Evolutionary conservation across 768 basidiomycete genomes (phyloP).

Genomic region (Psilocybe azurescens): DNA sequence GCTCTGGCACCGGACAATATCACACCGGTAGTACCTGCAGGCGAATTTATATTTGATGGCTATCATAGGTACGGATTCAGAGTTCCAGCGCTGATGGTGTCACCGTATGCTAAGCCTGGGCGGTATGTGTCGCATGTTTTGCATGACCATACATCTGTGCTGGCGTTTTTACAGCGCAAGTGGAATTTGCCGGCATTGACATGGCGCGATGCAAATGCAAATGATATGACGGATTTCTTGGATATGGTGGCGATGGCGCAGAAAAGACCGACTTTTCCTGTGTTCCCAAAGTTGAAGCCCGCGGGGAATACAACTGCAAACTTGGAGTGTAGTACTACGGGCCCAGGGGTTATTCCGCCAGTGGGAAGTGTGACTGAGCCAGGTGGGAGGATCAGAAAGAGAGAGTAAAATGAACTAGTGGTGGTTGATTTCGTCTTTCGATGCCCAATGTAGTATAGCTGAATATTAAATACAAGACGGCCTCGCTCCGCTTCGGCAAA

Average conservation of each 20-base stretch:
- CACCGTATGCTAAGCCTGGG: not conserved
- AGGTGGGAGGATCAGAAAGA: too few species aligned
- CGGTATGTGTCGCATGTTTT: constrained; percentile 1
- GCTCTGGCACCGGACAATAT: not conserved
- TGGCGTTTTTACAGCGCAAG: constrained; percentile 5
- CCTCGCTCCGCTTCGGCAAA: too few species aligned
- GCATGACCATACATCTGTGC: constrained; percentile 3
- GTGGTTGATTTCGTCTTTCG: too few species aligned
- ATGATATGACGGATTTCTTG: constrained; percentile 5
- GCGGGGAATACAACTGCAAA: constrained; percentile 2
- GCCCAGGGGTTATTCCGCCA: not conserved
- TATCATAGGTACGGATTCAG: constrained; percentile 1
- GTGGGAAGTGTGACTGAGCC: not conserved
- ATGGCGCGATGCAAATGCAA: constrained; percentile 4
- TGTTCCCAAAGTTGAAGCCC: not conserved
- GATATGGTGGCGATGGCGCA: not conserved
- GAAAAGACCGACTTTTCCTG: not conserved
- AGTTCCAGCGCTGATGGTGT: not conserved
- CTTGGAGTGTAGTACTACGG: constrained; percentile 4
- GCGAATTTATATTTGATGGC: not conserved
- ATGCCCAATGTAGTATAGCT: too few species aligned
- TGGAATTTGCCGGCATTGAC: constrained; percentile 9
- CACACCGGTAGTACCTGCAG: not conserved
- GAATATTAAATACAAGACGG: too few species aligned
- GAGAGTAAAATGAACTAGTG: too few species aligned